Evolutionary conservation across 2,329 filamentous ascomycete species (phyloP), one percentile per base, ranked within the genome.

Genomic region (Nemania sp.): DNA sequence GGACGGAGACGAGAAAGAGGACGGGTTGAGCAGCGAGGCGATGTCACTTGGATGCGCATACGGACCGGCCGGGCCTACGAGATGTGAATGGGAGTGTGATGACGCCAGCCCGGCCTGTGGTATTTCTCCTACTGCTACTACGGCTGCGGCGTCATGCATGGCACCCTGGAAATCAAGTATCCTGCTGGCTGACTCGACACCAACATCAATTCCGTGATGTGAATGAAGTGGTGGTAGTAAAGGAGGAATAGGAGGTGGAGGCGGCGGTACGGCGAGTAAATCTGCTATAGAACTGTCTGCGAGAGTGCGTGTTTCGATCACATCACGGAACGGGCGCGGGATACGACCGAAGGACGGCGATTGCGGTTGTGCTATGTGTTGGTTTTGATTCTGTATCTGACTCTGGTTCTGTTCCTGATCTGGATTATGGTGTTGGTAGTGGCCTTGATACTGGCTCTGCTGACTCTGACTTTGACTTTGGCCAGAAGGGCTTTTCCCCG

Each of bases 41-140:
- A 82, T 77, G 61, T 80, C 76, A 64, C 68, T 73, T 2, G 76
- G 73, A 61, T 80, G 75, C 54, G 76, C 73, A 65, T 79, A 81
- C 11, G 73, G 69, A 61, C 73, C 65, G 12, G 70, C 61, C 6
- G 65, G 40, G 22, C 40, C 47, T 33, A 56, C 57, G 31, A 70
- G 64, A 36, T 64, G 56, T 56, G 60, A 49, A 60, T 62, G 59
- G 50, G 51, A 41, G n/a, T 50, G 22, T 31, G 53, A n/a, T n/a
- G n/a, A n/a, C n/a, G n/a, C n/a, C n/a, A n/a, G n/a, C n/a, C n/a
- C n/a, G n/a, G n/a, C n/a, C n/a, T n/a, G n/a, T n/a, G n/a, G n/a
- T n/a, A n/a, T n/a, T n/a, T n/a, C n/a, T n/a, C n/a, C n/a, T n/a
- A n/a, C n/a, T n/a, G n/a, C n/a, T n/a, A n/a, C n/a, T n/a, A n/a